Base-by-base conservation (phyloP, 164 flowering plant species). In the Amborella trichopoda region DNA sequence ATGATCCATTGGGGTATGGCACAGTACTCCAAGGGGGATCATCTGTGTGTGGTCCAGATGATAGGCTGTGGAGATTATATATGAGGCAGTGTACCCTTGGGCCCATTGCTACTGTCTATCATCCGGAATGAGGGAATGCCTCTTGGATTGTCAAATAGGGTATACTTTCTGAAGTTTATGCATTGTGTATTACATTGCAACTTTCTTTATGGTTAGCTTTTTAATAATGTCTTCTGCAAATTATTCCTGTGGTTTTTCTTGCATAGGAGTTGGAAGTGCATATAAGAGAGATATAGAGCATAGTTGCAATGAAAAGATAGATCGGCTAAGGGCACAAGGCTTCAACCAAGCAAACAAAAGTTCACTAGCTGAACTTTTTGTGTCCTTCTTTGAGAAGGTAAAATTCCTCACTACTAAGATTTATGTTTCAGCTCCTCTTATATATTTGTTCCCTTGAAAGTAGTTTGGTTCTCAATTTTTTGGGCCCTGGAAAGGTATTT, bases 331-430 rank as follows among this genome's bases (percentile, higher is more conserved):
- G 46, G 55, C 62, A 44, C 52, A 64, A 48, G 54, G 43, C 50
- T 53, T 32, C 22, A 62, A 76, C 53, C 28, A 25, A 39, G 44
- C 42, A 21, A 91, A 91, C 51, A 63, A 52, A 43, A 72, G 89
- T 59, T 70, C 89, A 24, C 56, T 86, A 53, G 50, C 87, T 28
- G 81, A 85, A 59, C 81, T 86, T 36, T 75, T 90, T 50, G 34
- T 72, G 53, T 73, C 84, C 26, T 90, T 90, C 68, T 68, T 86
- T 40, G 68, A 55, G 5, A 86, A 86, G 91, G 97, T 90, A 68
- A 38, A n/a, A n/a, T n/a, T n/a, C n/a, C n/a, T n/a, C n/a, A n/a
- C n/a, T n/a, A n/a, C n/a, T n/a, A n/a, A n/a, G n/a, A n/a, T n/a
- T n/a, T n/a, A n/a, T n/a, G n/a, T n/a, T n/a, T n/a, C n/a, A n/a